These are phyloP conservation scores for Aquilaria agallochum DNA, from an alignment of 441 rosid species.

Conservation along the genomic window DNA sequence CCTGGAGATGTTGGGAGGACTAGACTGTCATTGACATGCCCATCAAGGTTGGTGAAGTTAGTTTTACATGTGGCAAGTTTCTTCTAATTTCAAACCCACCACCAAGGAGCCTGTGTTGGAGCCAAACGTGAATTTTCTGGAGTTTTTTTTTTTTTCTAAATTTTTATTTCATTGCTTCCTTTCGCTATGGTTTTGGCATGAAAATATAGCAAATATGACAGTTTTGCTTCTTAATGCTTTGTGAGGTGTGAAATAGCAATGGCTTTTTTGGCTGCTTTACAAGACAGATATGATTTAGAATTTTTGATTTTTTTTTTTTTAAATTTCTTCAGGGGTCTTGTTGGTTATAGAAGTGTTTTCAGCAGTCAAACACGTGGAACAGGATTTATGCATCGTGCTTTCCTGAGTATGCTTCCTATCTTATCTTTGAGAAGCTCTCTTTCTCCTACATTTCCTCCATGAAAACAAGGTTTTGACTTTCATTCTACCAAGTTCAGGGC, in stretches of 20 bases:
- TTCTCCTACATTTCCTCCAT: constrained; percentile 1
- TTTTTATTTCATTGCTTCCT: too few relatives aligned
- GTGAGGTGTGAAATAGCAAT: background rate
- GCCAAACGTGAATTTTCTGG: too few relatives aligned
- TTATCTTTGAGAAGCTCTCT: constrained; percentile 6
- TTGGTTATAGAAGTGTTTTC: constrained; percentile 96
- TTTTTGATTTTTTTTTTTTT: constrained; percentile 7
- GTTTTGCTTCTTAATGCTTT: too few relatives aligned
- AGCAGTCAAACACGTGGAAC: constrained; percentile 98
- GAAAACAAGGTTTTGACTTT: too few relatives aligned
- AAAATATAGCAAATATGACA: too few relatives aligned
- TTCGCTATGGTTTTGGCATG: too few relatives aligned
- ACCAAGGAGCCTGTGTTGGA: too few relatives aligned
- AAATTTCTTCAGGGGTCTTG: constrained; percentile 64
- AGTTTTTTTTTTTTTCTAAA: too few relatives aligned
- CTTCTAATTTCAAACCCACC: too few relatives aligned
- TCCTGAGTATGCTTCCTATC: constrained; percentile 56
- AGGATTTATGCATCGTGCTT: constrained; percentile 99
- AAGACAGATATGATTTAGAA: background rate
- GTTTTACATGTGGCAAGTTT: background rate
- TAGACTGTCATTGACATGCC: constrained; percentile 82
- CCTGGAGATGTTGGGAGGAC: constrained; percentile 87
- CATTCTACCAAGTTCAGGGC: too few relatives aligned
- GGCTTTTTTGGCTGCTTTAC: background rate
- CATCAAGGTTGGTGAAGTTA: constrained; percentile 64